Conservation (phyloP, 305 asterid species). For the Nicotiana rustica region DNA sequence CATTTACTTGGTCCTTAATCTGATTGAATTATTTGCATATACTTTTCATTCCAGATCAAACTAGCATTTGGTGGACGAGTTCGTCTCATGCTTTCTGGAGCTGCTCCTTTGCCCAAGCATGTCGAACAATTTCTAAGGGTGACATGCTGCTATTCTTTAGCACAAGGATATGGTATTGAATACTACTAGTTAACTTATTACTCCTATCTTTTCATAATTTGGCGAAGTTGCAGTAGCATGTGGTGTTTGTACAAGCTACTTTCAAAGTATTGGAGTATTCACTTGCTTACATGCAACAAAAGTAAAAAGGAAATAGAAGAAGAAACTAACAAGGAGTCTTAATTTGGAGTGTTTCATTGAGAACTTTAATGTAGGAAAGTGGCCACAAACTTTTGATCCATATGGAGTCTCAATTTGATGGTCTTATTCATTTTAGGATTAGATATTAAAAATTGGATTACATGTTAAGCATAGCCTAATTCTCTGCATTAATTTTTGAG, state of each 20-base stretch:
- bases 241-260: too few relatives aligned
- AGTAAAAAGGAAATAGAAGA: too few relatives aligned
- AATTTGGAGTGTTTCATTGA: too few relatives aligned
- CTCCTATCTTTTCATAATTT: neutral
- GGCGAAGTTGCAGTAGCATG: neutral
- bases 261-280: too few relatives aligned
- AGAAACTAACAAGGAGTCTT: too few relatives aligned
- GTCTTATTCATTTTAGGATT: too few relatives aligned
- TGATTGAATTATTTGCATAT: neutral
- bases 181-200: neutral
- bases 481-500: conserved; percentile 13
- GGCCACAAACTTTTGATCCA: too few relatives aligned
- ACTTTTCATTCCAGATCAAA: conserved; percentile 59
- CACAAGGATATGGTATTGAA: conserved; percentile 88
- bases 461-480: too few relatives aligned
- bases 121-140: conserved; percentile 91
- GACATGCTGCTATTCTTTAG: conserved; percentile 75
- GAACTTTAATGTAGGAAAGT: too few relatives aligned
- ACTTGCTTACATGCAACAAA: too few relatives aligned
- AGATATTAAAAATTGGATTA: too few relatives aligned
- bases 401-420: too few relatives aligned
- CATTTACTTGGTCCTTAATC: neutral
- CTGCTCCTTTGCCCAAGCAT: conserved; percentile 94
- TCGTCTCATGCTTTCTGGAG: conserved; percentile 90
- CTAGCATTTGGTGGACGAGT: conserved; percentile 94